Percentiles rank a stretch among this genome's conserved stretches.
phyloP scores from a whole-genome alignment of 257 asterid genomes.

The Verbascum thapsus region DNA sequence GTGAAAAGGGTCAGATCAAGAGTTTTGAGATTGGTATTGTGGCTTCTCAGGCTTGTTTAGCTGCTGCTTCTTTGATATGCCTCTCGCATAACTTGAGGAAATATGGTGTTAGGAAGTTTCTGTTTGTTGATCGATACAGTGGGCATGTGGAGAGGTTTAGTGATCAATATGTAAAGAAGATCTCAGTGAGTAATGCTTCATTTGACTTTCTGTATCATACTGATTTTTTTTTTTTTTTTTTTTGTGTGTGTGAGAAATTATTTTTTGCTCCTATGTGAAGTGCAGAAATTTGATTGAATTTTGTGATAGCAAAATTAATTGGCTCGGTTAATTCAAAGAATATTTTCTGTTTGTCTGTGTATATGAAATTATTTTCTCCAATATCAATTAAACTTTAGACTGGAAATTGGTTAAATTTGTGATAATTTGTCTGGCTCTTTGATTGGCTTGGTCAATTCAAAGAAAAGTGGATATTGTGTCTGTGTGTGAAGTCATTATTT shows the following conservation, averaged over 20 bases:
- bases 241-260: not conserved
- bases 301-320: too few species aligned
- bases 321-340: too few species aligned
- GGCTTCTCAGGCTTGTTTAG: slow-evolving; percentile 67
- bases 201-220: slow-evolving; percentile 11
- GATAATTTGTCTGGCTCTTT: too few species aligned
- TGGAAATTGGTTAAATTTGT: too few species aligned
- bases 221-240: not conserved
- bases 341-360: too few species aligned
- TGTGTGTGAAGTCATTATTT: not conserved
- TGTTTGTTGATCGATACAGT: slow-evolving; percentile 78
- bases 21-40: slow-evolving; percentile 73
- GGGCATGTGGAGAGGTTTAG: slow-evolving; percentile 69
- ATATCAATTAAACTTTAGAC: too few species aligned
- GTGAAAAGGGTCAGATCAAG: slow-evolving; percentile 73
- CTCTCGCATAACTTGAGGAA: slow-evolving; percentile 74
- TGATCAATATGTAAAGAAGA: slow-evolving; percentile 60
- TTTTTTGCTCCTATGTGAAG: not conserved
- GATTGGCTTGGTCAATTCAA: too few species aligned
- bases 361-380: too few species aligned
- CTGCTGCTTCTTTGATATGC: slow-evolving; percentile 69
- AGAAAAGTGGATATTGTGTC: too few species aligned
- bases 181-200: slow-evolving; percentile 58
- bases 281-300: too few species aligned
- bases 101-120: slow-evolving; percentile 75